These are phyloP conservation scores for Pseudogymnoascus sp. DNA, from an alignment of 2,329 filamentous ascomycete species.

Conservation along the genomic window DNA sequence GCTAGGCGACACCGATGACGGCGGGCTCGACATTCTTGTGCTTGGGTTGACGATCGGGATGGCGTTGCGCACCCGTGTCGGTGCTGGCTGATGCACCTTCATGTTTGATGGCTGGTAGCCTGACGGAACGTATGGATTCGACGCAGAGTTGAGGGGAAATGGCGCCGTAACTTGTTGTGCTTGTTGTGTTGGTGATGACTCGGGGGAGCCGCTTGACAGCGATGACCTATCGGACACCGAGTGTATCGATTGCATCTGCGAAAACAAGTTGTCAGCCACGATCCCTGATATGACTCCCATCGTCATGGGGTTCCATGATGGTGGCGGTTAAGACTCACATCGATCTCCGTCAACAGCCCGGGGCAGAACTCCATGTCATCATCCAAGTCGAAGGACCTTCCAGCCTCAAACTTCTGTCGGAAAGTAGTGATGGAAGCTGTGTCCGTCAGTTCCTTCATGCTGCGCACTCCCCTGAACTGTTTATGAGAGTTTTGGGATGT, in stretches of 20 bases:
- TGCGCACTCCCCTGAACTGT: slow-evolving; percentile 77
- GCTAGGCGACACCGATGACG: slow-evolving; percentile 59
- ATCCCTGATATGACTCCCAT: background rate
- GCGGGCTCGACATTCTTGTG: slow-evolving; percentile 86
- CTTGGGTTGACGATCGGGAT: slow-evolving; percentile 97
- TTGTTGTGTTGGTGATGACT: slow-evolving; percentile 84
- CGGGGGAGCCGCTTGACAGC: slow-evolving; percentile 86
- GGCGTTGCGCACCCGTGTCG: slow-evolving; percentile 83
- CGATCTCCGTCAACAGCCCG: slow-evolving; percentile 80
- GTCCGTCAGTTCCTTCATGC: slow-evolving; percentile 79
- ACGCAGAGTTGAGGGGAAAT: slow-evolving; percentile 63
- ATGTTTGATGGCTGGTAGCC: slow-evolving; percentile 57
- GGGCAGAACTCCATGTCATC: slow-evolving; percentile 96
- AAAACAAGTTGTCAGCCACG: slow-evolving; percentile 24
- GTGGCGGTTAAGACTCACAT: slow-evolving; percentile 54
- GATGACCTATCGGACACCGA: slow-evolving; percentile 91
- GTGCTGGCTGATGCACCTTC: slow-evolving; percentile 85
- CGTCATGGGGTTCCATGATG: background rate
- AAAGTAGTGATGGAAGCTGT: slow-evolving; percentile 68
- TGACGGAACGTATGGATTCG: slow-evolving; percentile 58
- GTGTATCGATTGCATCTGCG: slow-evolving; percentile 81
- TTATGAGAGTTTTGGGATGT: slow-evolving; percentile 77
- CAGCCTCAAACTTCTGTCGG: slow-evolving; percentile 81
- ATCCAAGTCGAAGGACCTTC: slow-evolving; percentile 88
- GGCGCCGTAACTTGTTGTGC: slow-evolving; percentile 68